These are phyloP conservation scores for Boletales sp. DNA, from an alignment of 768 basidiomycete genomes.

Conservation along the genomic window DNA sequence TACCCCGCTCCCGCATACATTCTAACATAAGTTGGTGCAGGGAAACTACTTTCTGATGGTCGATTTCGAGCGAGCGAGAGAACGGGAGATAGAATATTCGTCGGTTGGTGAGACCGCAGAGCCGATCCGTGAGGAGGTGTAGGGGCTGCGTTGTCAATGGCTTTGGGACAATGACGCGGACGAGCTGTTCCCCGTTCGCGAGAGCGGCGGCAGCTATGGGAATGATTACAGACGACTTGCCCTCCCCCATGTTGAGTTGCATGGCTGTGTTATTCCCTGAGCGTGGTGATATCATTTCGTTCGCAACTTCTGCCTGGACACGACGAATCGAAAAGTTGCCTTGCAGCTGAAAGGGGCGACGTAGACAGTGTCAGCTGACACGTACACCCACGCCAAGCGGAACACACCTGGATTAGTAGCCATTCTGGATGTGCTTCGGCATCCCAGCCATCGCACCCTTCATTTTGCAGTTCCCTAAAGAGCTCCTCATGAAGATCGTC, in stretches of 20 bases:
- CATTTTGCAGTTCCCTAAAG: slow-evolving; percentile 19
- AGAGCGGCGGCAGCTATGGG: slow-evolving; percentile 39
- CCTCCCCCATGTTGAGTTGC: slow-evolving; percentile 57
- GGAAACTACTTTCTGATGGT: not conserved
- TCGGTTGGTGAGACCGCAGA: slow-evolving; percentile 42
- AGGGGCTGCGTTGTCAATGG: slow-evolving; percentile 45
- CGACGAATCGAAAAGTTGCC: slow-evolving; percentile 39
- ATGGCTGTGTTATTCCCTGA: slow-evolving; percentile 33
- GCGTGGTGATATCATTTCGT: slow-evolving; percentile 42
- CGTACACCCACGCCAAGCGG: not conserved
- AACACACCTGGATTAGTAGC: slow-evolving; percentile 40
- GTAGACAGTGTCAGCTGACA: not conserved
- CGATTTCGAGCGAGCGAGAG: slow-evolving; percentile 26
- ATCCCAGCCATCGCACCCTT: slow-evolving; percentile 15
- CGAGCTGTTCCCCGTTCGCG: slow-evolving; percentile 40
- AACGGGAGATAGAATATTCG: slow-evolving; percentile 47
- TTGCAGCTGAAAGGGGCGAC: slow-evolving; percentile 34
- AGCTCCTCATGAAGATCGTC: slow-evolving; percentile 27
- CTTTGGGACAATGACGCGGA: slow-evolving; percentile 47
- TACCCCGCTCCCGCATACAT: slow-evolving; percentile 36
- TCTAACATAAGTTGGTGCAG: slow-evolving; percentile 31
- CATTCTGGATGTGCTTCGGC: slow-evolving; percentile 33
- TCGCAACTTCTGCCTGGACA: slow-evolving; percentile 37
- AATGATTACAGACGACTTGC: slow-evolving; percentile 45
- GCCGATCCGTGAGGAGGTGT: slow-evolving; percentile 36